Base-by-base conservation (phyloP, 2,329 filamentous ascomycete species). In the Lachnellula occidentalis region DNA sequence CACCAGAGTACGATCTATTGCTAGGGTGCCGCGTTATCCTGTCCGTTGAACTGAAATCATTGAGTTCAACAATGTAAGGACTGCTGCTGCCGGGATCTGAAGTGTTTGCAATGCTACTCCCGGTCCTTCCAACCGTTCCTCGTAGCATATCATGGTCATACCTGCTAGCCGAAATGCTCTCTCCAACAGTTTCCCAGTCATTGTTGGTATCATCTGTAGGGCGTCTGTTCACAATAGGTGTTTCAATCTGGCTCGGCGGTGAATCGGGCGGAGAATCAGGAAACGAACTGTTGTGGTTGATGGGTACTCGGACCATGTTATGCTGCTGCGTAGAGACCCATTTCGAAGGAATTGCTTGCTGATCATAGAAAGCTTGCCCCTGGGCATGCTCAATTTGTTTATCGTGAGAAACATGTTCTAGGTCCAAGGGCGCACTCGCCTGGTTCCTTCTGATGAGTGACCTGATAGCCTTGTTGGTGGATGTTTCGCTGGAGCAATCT, bases 151-250 rank as follows among this genome's bases (percentile, higher is more conserved):
- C 51, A 15, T 45, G 27, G n/a, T 41, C 48, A 12, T 57, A 39
- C n/a, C 48, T 52, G 14, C 55, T 58, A 22, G 43, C 31, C 11
- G 14, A 24, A 46, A 45, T 53, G 43, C 64, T 67, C 9, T 65
- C 63, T 22, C 55, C 62, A 14, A 69, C 61, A 5, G 67, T 69
- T 48, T 68, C 65, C 67, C 67, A 69, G 50, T 69, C 67, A 45
- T 66, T 60, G 6, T 22, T 45, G 27, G 64, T 58, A 48, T 63
- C 61, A 31, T 61, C 53, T 15, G 57, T 50, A 5, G 46, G 54
- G 5, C 45, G 37, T 52, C 49, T 34, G n/a, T 31, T 47, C 42
- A 37, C 34, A 36, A 53, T 34, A 36, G 50, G 50, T 4, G 39
- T 34, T n/a, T 43, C 14, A 15, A 50, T 24, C 24, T 45, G 39